These are phyloP conservation scores for Cnidoscolus chayamansa DNA, from an alignment of 441 rosid genomes.

Conservation along the genomic window DNA sequence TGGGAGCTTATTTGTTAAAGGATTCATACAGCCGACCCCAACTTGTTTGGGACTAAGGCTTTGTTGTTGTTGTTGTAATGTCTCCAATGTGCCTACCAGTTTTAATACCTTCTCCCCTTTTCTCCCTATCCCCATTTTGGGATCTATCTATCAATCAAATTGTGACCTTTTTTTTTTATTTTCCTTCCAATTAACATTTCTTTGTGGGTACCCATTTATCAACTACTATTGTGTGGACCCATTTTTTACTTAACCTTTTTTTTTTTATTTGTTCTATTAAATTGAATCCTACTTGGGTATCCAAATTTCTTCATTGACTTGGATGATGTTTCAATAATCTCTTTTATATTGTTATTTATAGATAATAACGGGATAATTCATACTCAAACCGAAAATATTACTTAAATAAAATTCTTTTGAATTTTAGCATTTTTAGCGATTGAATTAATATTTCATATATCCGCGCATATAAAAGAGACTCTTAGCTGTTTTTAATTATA, in stretches of 20 bases:
- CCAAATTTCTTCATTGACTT: constrained; percentile 9
- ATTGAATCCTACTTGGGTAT: too few species aligned
- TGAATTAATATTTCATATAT: too few species aligned
- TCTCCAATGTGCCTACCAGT: constrained; percentile 9
- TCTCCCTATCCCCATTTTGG: neutral
- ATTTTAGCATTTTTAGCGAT: too few species aligned
- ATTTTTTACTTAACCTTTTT: neutral
- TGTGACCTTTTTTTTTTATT: neutral
- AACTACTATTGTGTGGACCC: constrained; percentile 4
- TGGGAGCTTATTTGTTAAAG: too few species aligned
- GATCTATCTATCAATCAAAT: neutral
- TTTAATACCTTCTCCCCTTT: neutral
- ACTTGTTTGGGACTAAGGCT: too few species aligned
- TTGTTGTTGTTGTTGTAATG: neutral
- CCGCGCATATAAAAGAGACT: too few species aligned
- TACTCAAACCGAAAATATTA: too few species aligned
- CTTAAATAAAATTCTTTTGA: too few species aligned
- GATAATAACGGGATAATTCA: too few species aligned
- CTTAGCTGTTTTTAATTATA: constrained; percentile 1
- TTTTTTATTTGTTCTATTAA: neutral
- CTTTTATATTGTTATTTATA: neutral
- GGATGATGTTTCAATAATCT: neutral
- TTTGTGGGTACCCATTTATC: constrained; percentile 16
- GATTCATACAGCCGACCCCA: too few species aligned
- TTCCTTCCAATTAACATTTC: neutral